Percentiles rank a stretch among this genome's conserved stretches.
phyloP scores from a whole-genome alignment of 768 basidiomycete genomes.

The Leccinellum albellum region DNA sequence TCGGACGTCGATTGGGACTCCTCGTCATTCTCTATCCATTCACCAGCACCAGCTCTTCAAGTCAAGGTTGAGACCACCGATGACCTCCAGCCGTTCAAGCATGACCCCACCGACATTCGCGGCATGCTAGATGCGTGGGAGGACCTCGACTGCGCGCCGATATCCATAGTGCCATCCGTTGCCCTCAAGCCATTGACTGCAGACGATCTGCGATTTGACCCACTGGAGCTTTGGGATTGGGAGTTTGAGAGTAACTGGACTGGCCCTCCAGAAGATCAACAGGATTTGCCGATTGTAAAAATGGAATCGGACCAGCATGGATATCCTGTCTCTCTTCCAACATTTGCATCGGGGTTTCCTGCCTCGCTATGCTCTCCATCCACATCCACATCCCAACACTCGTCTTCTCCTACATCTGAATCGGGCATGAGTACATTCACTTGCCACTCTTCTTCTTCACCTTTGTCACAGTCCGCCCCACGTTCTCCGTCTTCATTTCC shows the following conservation, averaged over 20 bases:
- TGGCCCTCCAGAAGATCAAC: constrained; percentile 11
- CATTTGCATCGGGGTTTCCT: constrained; percentile 7
- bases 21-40: constrained; percentile 33
- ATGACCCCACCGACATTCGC: constrained; percentile 59
- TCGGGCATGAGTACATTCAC: constrained; percentile 11
- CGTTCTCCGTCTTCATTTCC: constrained; percentile 10
- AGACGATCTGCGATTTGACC: constrained; percentile 42
- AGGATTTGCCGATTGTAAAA: constrained; percentile 27
- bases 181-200: constrained; percentile 29
- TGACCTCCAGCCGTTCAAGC: constrained; percentile 43
- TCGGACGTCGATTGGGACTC: constrained; percentile 60
- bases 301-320: constrained; percentile 49
- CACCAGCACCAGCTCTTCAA: constrained; percentile 15
- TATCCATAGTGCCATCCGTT: constrained; percentile 26
- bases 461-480: constrained; percentile 9
- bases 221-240: constrained; percentile 37
- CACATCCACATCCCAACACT: constrained; percentile 13
- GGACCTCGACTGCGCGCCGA: constrained; percentile 43
- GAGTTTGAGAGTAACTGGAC: constrained; percentile 31
- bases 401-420: constrained; percentile 22
- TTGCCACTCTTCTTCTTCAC: constrained; percentile 11
- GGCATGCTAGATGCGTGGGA: constrained; percentile 72
- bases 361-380: constrained; percentile 20
- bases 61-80: constrained; percentile 24
- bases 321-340: constrained; percentile 1